A percentile compares a stretch with the other conserved stretches of the same genome.
phyloP scores from a whole-genome alignment of 805 yeast species.

The Metschnikowia aberdeeniae region DNA sequence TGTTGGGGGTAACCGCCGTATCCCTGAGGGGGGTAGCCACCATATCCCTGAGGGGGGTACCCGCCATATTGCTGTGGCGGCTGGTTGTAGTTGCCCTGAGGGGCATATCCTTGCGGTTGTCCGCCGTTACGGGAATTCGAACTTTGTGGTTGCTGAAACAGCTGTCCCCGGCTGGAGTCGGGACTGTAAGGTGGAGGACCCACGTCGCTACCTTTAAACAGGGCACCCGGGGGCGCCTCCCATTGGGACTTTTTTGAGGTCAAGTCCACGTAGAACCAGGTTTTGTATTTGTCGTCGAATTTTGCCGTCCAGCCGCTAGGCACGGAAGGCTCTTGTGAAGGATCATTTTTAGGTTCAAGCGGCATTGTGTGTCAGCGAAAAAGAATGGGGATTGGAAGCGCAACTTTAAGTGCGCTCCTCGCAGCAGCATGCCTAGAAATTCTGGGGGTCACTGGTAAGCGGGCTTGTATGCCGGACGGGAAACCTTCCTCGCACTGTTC shows the following conservation, averaged over 20 bases:
- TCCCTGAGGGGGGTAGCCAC: constrained; percentile 29
- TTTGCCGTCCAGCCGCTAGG: constrained; percentile 73
- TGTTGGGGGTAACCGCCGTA: constrained; percentile 31
- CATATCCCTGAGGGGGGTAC: constrained; percentile 28
- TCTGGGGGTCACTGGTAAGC: not conserved
- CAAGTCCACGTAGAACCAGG: constrained; percentile 80
- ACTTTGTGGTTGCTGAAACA: constrained; percentile 6
- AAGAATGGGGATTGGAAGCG: not conserved
- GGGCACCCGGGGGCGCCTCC: constrained; percentile 74
- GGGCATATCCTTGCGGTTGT: constrained; percentile 5
- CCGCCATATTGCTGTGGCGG: constrained; percentile 24
- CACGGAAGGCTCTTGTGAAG: constrained; percentile 45
- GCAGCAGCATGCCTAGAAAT: constrained; percentile 1
- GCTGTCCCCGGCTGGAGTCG: constrained; percentile 1
- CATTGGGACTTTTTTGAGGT: constrained; percentile 77
- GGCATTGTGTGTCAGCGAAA: constrained; percentile 5
- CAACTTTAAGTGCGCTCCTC: not conserved
- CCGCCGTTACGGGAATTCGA: constrained; percentile 9
- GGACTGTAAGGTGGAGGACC: constrained; percentile 45
- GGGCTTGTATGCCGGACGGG: not conserved
- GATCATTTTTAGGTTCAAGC: constrained; percentile 13
- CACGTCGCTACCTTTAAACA: constrained; percentile 26
- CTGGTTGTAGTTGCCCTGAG: too few species aligned
- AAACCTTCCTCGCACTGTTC: too few species aligned
- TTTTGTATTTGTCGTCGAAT: constrained; percentile 62